Evolutionary conservation across 2,329 filamentous ascomycete genomes (phyloP), one percentile per base, ranked within the genome.

Genomic region (Clonostachys chloroleuca): DNA sequence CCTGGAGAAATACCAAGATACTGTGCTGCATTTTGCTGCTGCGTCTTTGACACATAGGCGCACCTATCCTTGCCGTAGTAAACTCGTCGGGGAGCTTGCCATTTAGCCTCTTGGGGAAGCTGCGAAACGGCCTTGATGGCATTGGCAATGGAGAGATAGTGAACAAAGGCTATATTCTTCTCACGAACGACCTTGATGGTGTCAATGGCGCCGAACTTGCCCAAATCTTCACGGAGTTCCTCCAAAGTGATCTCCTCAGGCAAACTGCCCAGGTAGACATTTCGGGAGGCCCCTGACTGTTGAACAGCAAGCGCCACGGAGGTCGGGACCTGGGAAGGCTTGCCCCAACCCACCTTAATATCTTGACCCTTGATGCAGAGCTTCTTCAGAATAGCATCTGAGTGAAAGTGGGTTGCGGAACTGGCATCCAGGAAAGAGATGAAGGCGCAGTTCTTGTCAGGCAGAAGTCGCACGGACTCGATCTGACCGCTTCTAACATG

Each of bases 371-470:
- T 92, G 74, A 99, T 95, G 59, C 92, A 92, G 64, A 99, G 83
- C 79, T 97, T 99, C 79, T 99, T 99, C 80, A 99, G 81, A 71
- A 99, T 99, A 57, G 94, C 94, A 77, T 99, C 94, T 17, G 94
- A 99, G 76, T 99, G 94, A 74, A 99, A 99, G 67, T 99, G 94
- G 18, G 92, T 97, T 48, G 94, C 94, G 33, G 94, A 96, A 73
- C 92, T 96, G 59, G 92, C 91, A 63, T 99, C 94, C 55, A 99
- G 78, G 75, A 99, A 99, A 8, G 94, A 99, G 65, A 99, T 97
- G 77, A 99, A 99, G 49, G 94, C 94, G 64, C 94, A 99, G 78
- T 97, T 99, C 89, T 97, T 99, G 72, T 99, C 94, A 20, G 92
- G 90, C 47, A 99, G 78, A 54, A 99, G 80, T 58, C 94, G 87